Evolutionary conservation across 108 stramenopile genomes (phyloP).

Genomic region (Bacterosira constricta): DNA sequence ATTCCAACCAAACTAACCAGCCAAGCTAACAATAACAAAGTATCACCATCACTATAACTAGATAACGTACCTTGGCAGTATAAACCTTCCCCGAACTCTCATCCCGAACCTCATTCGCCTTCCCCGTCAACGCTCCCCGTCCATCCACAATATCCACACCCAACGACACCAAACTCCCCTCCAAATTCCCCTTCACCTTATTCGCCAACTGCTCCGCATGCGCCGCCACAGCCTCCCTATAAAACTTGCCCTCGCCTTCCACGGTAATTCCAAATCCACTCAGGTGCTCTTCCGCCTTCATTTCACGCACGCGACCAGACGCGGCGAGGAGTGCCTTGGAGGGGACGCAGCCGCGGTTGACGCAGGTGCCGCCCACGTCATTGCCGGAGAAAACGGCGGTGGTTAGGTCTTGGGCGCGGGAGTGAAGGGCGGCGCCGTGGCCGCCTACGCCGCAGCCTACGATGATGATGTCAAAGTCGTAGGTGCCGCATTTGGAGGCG

Average conservation of each 20-base stretch:
- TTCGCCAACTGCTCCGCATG: conserved; percentile 97
- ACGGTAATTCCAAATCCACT: conserved; percentile 87
- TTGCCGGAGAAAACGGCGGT: conserved; percentile 95
- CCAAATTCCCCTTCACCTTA: conserved; percentile 92
- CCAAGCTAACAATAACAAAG: neutral
- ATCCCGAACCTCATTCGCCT: conserved; percentile 87
- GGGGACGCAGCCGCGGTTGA: conserved; percentile 99
- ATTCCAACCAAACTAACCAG: no score
- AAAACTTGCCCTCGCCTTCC: conserved; percentile 79
- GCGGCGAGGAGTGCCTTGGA: conserved; percentile 98
- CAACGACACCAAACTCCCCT: conserved; percentile 82
- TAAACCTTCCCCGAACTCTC: conserved; percentile 87
- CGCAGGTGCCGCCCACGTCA: conserved; percentile 98
- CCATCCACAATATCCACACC: conserved; percentile 91
- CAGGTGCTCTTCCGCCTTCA: conserved; percentile 81
- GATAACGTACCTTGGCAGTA: conserved; percentile 74
- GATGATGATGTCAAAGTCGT: conserved; percentile 90
- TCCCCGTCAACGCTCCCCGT: conserved; percentile 80
- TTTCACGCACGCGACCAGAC: conserved; percentile 93
- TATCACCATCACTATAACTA: no score
- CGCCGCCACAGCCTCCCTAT: conserved; percentile 89
- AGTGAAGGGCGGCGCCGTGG: conserved; percentile 98
- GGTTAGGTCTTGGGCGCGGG: conserved; percentile 86
- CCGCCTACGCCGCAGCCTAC: conserved; percentile 99
- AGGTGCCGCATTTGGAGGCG: conserved; percentile 49